Percentiles rank a stretch among this genome's conserved stretches.
phyloP scores from a whole-genome alignment of 202 grass and related monocot genomes.

The Eragrostis tef region DNA sequence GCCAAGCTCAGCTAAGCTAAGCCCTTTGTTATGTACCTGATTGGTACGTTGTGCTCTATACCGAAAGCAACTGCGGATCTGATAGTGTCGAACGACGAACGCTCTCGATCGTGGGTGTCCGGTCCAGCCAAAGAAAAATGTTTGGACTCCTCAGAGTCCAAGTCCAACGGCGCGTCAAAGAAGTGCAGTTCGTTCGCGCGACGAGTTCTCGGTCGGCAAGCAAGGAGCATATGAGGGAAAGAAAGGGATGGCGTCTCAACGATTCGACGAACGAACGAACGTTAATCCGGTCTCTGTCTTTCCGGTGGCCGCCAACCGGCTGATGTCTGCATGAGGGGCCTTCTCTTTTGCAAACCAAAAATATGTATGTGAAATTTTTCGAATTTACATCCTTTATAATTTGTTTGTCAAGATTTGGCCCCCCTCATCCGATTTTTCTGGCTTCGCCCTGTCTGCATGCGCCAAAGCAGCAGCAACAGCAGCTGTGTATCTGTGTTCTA shows the following conservation, averaged over 20 bases:
- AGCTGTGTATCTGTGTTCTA: not conserved
- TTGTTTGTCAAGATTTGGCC: too few relatives aligned
- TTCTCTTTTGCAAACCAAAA: too few relatives aligned
- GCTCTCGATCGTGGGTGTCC: constrained; percentile 5
- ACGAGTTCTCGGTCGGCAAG: constrained; percentile 55
- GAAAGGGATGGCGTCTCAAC: constrained; percentile 34
- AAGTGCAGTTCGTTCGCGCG: constrained; percentile 37
- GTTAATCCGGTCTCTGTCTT: constrained; percentile 9
- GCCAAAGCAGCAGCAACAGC: not conserved
- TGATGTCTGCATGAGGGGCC: constrained; percentile 18
- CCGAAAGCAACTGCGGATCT: constrained; percentile 56
- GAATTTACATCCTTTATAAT: too few relatives aligned
- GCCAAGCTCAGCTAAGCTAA: constrained; percentile 1
- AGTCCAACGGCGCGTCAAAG: constrained; percentile 39
- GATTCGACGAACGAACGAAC: not conserved
- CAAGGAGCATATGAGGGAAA: constrained; percentile 40
- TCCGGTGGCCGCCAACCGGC: constrained; percentile 11
- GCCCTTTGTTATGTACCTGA: constrained; percentile 30
- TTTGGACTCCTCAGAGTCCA: not conserved
- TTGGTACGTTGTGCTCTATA: constrained; percentile 43
- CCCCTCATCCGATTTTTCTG: too few relatives aligned
- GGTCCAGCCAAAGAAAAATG: not conserved
- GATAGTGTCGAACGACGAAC: not conserved
- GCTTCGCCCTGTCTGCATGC: constrained; percentile 23
- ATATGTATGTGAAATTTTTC: too few relatives aligned